Percentiles rank a stretch among this genome's conserved stretches.
Conservation (phyloP, 352 stramenopile genomes). For the Pythium pectinolyticum region DNA sequence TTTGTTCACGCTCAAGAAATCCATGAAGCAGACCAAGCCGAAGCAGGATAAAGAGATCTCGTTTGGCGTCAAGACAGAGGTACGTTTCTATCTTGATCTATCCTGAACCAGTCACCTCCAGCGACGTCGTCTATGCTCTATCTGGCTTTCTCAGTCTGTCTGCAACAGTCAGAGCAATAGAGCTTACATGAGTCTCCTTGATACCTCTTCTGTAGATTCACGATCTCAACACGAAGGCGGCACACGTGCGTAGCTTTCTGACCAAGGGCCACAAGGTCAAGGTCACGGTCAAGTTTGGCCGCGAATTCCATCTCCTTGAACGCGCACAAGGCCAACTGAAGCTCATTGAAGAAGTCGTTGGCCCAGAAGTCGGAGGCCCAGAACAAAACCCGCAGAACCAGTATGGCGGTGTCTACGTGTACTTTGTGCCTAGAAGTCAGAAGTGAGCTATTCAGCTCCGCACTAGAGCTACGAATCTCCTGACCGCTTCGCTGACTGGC, state of each 20-base stretch:
- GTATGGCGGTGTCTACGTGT: conserved; percentile 61
- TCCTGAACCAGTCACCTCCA: too few relatives aligned
- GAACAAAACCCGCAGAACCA: conserved; percentile 42
- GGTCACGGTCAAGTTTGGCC: conserved; percentile 65
- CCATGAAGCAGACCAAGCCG: conserved; percentile 57
- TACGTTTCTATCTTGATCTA: too few relatives aligned
- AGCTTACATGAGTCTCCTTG: neutral
- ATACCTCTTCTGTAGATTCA: conserved; percentile 36
- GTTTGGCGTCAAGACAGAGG: conserved; percentile 70
- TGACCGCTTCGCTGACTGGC: neutral
- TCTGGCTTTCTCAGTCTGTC: neutral
- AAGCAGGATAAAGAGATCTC: conserved; percentile 76
- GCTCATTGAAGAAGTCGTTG: conserved; percentile 45
- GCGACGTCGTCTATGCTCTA: too few relatives aligned
- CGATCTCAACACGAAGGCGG: conserved; percentile 71
- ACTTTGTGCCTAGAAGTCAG: conserved; percentile 31
- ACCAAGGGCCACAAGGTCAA: conserved; percentile 82
- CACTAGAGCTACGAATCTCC: neutral
- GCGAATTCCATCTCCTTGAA: conserved; percentile 58
- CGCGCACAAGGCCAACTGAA: conserved; percentile 47
- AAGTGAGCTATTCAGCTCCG: conserved; percentile 8
- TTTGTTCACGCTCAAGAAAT: conserved; percentile 68
- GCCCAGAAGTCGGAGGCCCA: conserved; percentile 34
- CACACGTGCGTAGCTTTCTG: conserved; percentile 68
- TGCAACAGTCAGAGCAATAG: neutral